These are phyloP conservation scores for Scedosporium minutisporum DNA, from an alignment of 2,329 filamentous ascomycete genomes.

Conservation along the genomic window DNA sequence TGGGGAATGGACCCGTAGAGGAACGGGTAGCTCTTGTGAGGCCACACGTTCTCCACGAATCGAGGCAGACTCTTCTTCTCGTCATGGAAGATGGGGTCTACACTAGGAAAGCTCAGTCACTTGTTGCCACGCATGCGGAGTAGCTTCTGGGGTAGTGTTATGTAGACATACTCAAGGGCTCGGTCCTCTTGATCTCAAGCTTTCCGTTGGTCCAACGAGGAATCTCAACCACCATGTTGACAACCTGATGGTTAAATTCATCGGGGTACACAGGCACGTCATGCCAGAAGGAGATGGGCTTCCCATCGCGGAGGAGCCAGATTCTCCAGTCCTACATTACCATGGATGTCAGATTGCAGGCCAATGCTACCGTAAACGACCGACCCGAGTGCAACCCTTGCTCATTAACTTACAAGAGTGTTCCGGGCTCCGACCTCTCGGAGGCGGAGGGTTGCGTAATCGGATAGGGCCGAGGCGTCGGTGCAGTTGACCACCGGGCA, in stretches of 20 bases:
- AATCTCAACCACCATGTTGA: constrained; percentile 31
- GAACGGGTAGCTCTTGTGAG: constrained; percentile 32
- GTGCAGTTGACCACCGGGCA: background rate
- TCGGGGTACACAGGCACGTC: constrained; percentile 30
- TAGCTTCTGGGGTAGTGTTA: too few relatives aligned
- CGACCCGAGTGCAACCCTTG: too few relatives aligned
- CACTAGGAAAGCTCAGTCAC: background rate
- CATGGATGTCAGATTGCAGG: background rate
- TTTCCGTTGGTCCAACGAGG: constrained; percentile 31
- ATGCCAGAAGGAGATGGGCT: constrained; percentile 31
- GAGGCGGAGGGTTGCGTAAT: constrained; percentile 10
- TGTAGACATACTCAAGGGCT: constrained; percentile 25
- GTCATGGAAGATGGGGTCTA: constrained; percentile 34
- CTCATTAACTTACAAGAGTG: constrained; percentile 19
- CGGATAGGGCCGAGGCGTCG: background rate
- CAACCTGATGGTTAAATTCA: constrained; percentile 20
- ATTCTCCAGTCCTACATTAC: constrained; percentile 26
- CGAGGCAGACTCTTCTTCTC: constrained; percentile 23
- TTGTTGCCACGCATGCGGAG: background rate
- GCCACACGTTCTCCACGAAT: constrained; percentile 32
- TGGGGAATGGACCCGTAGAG: constrained; percentile 33
- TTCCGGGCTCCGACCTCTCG: constrained; percentile 28
- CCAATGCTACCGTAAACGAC: background rate
- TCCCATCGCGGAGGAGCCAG: constrained; percentile 28
- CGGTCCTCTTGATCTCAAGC: constrained; percentile 27